Conservation (phyloP, 768 basidiomycete genomes). For the Boletus sensibilis region DNA sequence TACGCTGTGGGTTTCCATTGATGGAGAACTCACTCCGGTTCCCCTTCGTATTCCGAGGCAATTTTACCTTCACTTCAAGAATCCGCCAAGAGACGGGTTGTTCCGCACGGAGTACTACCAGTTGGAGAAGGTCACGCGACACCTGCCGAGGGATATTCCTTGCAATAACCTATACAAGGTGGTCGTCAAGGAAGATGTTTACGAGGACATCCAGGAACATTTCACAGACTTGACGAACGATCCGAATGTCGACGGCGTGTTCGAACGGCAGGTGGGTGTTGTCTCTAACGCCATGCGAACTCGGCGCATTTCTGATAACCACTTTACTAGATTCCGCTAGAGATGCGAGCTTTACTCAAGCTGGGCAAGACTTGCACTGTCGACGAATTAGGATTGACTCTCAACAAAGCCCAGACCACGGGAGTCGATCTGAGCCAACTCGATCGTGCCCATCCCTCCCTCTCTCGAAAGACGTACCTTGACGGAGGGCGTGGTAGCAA, state of each 20-base stretch:
- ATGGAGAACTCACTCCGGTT: slow-evolving; percentile 73
- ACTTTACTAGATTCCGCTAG: slow-evolving; percentile 66
- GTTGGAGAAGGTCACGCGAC: slow-evolving; percentile 69
- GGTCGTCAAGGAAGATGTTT: slow-evolving; percentile 78
- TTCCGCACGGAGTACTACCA: slow-evolving; percentile 72
- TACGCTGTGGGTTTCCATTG: slow-evolving; percentile 83
- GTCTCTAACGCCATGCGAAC: neutral
- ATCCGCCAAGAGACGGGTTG: slow-evolving; percentile 56
- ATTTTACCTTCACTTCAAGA: slow-evolving; percentile 90
- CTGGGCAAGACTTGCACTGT: slow-evolving; percentile 82
- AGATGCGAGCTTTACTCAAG: slow-evolving; percentile 75
- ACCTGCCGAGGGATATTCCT: slow-evolving; percentile 75
- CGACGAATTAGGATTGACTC: slow-evolving; percentile 61
- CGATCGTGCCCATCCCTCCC: slow-evolving; percentile 55
- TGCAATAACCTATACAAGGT: slow-evolving; percentile 82
- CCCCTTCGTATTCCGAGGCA: slow-evolving; percentile 85
- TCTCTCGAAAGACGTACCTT: slow-evolving; percentile 69
- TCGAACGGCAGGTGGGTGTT: slow-evolving; percentile 77
- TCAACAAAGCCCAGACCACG: slow-evolving; percentile 77
- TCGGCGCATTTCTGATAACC: neutral
- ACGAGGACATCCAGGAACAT: slow-evolving; percentile 81
- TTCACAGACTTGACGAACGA: slow-evolving; percentile 92
- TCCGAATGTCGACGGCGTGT: slow-evolving; percentile 92
- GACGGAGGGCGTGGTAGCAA: slow-evolving; percentile 66
- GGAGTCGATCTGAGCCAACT: slow-evolving; percentile 86